Evolutionary conservation across 345 rosid genomes (phyloP).

Genomic region (Diplotaxis tenuifolia): DNA sequence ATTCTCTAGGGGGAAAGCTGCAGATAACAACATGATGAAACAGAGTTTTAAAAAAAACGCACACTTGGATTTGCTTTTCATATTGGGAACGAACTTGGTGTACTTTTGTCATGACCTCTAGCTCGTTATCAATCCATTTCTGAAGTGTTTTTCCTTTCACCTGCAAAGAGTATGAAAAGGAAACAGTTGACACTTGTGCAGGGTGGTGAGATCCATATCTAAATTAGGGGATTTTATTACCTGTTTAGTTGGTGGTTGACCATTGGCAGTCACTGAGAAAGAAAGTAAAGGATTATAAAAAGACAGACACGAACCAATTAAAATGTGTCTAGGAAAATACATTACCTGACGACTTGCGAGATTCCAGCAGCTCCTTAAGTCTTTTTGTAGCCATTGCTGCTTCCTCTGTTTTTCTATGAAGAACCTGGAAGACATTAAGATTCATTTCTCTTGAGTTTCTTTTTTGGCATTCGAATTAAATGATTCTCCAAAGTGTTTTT

Average conservation of each 20-base stretch:
- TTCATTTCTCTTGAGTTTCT: not conserved
- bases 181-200: constrained; percentile 13
- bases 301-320: not conserved
- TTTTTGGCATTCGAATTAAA: not conserved
- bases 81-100: constrained; percentile 69
- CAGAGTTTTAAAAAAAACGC: constrained; percentile 32
- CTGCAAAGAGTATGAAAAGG: constrained; percentile 33
- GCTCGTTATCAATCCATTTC: constrained; percentile 76
- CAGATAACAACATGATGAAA: constrained; percentile 13
- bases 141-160: constrained; percentile 56
- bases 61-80: constrained; percentile 80
- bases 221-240: constrained; percentile 37
- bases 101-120: constrained; percentile 71
- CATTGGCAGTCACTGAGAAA: constrained; percentile 48
- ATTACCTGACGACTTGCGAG: constrained; percentile 55
- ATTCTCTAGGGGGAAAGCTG: not conserved
- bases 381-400: constrained; percentile 81
- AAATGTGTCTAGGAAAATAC: not conserved
- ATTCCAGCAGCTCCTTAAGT: constrained; percentile 76
- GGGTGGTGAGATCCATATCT: not conserved
- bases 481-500: not conserved
- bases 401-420: constrained; percentile 85
- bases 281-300: constrained; percentile 18
- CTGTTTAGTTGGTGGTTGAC: constrained; percentile 50
- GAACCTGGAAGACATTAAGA: constrained; percentile 55